Evolutionary conservation across 345 rosid species (phyloP).

Genomic region (Heritiera littoralis): DNA sequence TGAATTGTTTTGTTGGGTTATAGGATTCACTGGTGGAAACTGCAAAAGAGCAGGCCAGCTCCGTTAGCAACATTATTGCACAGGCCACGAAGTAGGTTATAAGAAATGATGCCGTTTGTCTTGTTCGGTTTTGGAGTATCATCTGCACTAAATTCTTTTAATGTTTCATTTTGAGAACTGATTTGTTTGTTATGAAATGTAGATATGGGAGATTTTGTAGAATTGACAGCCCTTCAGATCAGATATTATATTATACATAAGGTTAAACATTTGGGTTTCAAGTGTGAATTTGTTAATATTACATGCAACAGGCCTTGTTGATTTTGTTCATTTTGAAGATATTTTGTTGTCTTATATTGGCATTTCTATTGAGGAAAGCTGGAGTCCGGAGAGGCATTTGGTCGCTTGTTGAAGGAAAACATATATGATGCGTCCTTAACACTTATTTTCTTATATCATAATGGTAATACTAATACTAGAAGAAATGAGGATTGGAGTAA

Average conservation of each 20-base stretch:
- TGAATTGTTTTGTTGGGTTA: conserved; percentile 12
- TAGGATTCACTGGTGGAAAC: conserved; percentile 94
- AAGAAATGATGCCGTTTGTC: neutral
- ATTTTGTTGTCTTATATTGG: neutral
- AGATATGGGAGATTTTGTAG: conserved; percentile 3
- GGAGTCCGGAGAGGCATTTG: too few relatives aligned
- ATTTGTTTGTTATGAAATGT: neutral
- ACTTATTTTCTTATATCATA: too few relatives aligned
- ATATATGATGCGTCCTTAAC: too few relatives aligned
- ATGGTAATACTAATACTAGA: too few relatives aligned
- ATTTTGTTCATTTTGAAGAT: neutral
- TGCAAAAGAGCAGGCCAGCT: conserved; percentile 88
- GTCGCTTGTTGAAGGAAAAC: too few relatives aligned
- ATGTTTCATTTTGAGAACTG: conserved; percentile 14
- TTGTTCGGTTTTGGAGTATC: conserved; percentile 1
- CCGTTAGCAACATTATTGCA: conserved; percentile 85
- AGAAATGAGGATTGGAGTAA: too few relatives aligned
- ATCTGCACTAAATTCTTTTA: neutral
- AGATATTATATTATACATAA: neutral
- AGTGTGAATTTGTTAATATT: neutral
- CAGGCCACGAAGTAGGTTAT: conserved; percentile 80
- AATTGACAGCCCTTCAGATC: neutral
- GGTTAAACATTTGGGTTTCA: neutral
- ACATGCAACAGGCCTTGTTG: neutral
- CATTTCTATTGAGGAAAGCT: neutral